Base-by-base conservation (phyloP, 2,329 filamentous ascomycete species). In the Sporothrix sp. region DNA sequence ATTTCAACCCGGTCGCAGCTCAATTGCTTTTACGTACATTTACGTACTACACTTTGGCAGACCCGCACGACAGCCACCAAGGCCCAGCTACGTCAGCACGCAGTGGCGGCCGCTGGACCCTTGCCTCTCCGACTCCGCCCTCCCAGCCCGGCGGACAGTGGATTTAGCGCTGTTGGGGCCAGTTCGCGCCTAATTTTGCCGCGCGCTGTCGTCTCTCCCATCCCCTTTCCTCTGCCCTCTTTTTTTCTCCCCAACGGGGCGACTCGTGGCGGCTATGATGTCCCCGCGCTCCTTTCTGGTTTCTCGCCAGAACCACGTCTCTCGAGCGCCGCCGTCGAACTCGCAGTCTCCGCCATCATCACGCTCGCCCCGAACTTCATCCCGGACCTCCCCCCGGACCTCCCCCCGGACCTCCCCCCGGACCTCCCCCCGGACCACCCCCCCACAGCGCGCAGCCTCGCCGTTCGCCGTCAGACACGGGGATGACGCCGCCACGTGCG, bases 211-310 rank as follows among this genome's bases (percentile, higher is more conserved):
- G 43, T 16, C 44, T n/a, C 37, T 49, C 38, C 27, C 42, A 44
- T 23, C n/a, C 11, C 21, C 23, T 44, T 32, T 25, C 27, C 32
- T 47, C 36, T 13, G 23, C 25, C 20, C n/a, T 16, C 8, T 40
- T 33, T 28, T 20, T 20, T 42, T 11, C 21, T 42, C 18, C 20
- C 20, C n/a, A 13, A 21, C 28, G n/a, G n/a, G n/a, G 33, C 39
- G 13, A 21, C 30, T 27, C 32, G 36, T 33, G 21, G 42, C 38
- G 28, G 42, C 42, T 27, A 68, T 69, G 64, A 66, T 68, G 61
- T 66, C 65, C 53, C 65, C 66, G 52, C 66, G 65, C 48, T 67
- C 66, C 39, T 67, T 66, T 60, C 62, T 70, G 54, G 64, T 65
- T 48, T 61, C 64, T 47, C 62, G 62, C 54, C 63, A 63, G 48